Percentiles rank a stretch among this genome's conserved stretches.
Conservation (phyloP, 768 basidiomycete species). For the Auriculariales sp. region DNA sequence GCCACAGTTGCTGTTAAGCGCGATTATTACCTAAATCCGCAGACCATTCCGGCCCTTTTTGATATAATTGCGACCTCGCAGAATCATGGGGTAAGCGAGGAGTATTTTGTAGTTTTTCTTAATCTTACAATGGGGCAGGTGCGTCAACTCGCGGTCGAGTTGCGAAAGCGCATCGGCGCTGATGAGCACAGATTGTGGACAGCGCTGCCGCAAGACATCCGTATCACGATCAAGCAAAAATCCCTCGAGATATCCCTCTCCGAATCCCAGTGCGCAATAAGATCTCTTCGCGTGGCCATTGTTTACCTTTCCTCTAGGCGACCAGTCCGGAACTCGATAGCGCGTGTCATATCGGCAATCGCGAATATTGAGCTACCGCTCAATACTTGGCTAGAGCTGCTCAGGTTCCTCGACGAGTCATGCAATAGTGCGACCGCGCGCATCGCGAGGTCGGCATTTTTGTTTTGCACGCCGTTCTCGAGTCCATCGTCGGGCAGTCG, state of each 20-base stretch:
- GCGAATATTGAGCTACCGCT: constrained; percentile 77
- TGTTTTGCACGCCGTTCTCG: constrained; percentile 82
- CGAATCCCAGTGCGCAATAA: constrained; percentile 56
- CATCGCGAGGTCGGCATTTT: constrained; percentile 89
- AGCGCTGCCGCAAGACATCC: constrained; percentile 45
- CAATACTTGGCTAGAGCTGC: constrained; percentile 71
- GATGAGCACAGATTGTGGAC: constrained; percentile 78
- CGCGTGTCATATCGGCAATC: constrained; percentile 86
- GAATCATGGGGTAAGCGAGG: constrained; percentile 57
- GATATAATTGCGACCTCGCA: constrained; percentile 74
- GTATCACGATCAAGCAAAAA: constrained; percentile 73
- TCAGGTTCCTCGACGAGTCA: constrained; percentile 74
- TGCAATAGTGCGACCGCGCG: constrained; percentile 48
- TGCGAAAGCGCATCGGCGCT: constrained; percentile 78
- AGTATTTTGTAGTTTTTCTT: too few relatives aligned
- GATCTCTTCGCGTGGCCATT: constrained; percentile 3
- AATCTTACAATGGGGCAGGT: constrained; percentile 42
- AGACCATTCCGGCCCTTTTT: constrained; percentile 83
- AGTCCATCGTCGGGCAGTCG: constrained; percentile 80
- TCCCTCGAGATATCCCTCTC: constrained; percentile 63
- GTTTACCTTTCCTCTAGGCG: constrained; percentile 34
- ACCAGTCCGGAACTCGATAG: constrained; percentile 82
- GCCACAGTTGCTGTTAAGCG: constrained; percentile 85
- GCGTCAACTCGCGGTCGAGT: constrained; percentile 92
- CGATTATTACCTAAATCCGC: constrained; percentile 82